A percentile compares a stretch with the other conserved stretches of the same genome.
phyloP scores from a whole-genome alignment of 108 stramenopile genomes.

The Nitzschia sp. region DNA sequence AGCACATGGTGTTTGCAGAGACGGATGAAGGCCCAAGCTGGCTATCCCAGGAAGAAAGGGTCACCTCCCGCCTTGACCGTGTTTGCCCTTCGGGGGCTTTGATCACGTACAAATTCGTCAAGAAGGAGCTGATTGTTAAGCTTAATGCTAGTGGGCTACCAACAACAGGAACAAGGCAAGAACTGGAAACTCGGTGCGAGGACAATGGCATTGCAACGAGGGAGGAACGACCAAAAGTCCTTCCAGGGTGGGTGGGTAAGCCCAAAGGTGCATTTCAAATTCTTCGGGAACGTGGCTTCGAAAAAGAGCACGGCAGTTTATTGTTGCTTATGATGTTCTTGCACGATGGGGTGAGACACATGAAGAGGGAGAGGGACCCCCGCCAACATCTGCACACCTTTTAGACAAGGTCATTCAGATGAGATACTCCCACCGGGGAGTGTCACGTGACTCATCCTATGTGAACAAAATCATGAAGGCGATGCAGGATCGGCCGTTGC shows the following conservation, averaged over 20 bases:
- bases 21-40: no score
- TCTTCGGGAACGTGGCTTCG: slow-evolving; percentile 28
- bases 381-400: not conserved
- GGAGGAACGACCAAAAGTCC: not conserved
- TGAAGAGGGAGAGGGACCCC: not conserved
- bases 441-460: not conserved
- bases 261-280: slow-evolving; percentile 34
- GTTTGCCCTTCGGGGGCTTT: no score
- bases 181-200: not conserved
- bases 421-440: not conserved
- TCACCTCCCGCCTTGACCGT: no score
- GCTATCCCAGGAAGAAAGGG: no score
- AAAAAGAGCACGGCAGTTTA: not conserved
- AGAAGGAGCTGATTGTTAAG: no score
- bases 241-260: slow-evolving; percentile 21
- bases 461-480: not conserved
- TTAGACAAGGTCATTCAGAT: not conserved
- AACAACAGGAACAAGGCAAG: not conserved
- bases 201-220: not conserved
- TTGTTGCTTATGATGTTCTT: not conserved
- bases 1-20: no score
- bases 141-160: no score
- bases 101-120: no score
- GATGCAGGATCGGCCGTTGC: not conserved
- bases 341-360: not conserved